Evolutionary conservation across 2,329 filamentous ascomycete genomes (phyloP), one percentile per base, ranked within the genome.

Genomic region (Bisporella sp.): DNA sequence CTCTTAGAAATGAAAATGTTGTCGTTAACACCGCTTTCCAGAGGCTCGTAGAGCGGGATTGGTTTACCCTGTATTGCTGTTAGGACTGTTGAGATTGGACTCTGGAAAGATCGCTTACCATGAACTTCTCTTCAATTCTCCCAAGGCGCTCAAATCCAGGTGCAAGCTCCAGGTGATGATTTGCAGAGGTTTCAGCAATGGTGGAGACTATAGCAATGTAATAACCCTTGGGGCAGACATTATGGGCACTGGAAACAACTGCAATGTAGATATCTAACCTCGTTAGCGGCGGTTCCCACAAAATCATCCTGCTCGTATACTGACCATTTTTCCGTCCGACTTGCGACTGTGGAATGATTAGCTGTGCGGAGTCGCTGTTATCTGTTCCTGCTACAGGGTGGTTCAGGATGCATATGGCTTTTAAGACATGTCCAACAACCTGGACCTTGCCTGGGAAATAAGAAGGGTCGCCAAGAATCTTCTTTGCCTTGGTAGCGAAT

Each of bases 161-260:
- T 71, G 93, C 83, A 41, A 99, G 84, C 75, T 99, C 93, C 51
- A 96, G 77, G 71, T 99, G 93, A 73, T 96, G 91, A 79, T 99
- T 97, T 58, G 88, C 84, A 54, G 84, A 75, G 42, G 84, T 85
- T 77, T 99, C 95, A 57, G 93, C 89, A 66, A 99, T 96, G 53
- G 93, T 99, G 45, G 90, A 96, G 58, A 99, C 92, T 54, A 97
- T 99, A 63, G 93, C 93, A 62, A 99, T 89, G 77, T 95, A 99
- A 81, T 96, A 97, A 54, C 92, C 92, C 80, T 96, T 95, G 64
- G 95, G 93, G 75, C 92, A 97, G 62, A 99, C 95, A 64, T 95
- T 97, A 76, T 99, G 95, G 37, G 91, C 89, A 39, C 89, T 89
- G 1, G 91, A 96, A 53, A 99, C 90, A 68, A 93, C 87, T 51